Conservation (phyloP, 2,329 filamentous ascomycete genomes). For the Coccinonectria pachysandricola region DNA sequence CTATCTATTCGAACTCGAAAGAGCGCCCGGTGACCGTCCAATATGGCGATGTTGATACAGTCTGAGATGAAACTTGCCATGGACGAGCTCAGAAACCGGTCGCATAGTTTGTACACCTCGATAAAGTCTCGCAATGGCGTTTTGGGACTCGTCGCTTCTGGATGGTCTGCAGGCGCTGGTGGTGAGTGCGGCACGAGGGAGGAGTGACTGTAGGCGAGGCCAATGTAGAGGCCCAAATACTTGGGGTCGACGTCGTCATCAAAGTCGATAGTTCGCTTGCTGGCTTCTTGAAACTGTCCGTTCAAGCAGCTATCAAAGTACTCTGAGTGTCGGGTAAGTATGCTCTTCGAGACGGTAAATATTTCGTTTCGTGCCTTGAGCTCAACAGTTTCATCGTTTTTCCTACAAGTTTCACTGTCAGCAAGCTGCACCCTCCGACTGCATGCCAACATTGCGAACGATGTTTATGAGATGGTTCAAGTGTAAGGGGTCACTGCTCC, state of each 20-base stretch:
- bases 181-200: constrained; percentile 21
- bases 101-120: constrained; percentile 28
- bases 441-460: too few relatives aligned
- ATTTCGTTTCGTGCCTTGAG: constrained; percentile 20
- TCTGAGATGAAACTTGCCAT: constrained; percentile 21
- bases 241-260: constrained; percentile 22
- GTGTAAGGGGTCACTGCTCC: too few relatives aligned
- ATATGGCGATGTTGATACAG: constrained; percentile 21
- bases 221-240: constrained; percentile 25
- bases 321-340: constrained; percentile 23
- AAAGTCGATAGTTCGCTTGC: constrained; percentile 18
- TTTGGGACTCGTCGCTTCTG: constrained; percentile 15
- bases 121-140: constrained; percentile 23
- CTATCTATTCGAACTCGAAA: constrained; percentile 17
- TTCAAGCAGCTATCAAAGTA: constrained; percentile 23
- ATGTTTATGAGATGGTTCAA: too few relatives aligned
- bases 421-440: too few relatives aligned
- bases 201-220: constrained; percentile 24
- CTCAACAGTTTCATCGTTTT: constrained; percentile 20
- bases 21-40: constrained; percentile 24
- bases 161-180: constrained; percentile 14
- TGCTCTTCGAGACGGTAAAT: constrained; percentile 20
- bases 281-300: constrained; percentile 19
- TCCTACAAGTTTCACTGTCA: too few relatives aligned
- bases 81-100: constrained; percentile 22